Evolutionary conservation across 177 flowering plant species (phyloP), one percentile per base, ranked within the genome.

Genomic region (Vitis hybrid): DNA sequence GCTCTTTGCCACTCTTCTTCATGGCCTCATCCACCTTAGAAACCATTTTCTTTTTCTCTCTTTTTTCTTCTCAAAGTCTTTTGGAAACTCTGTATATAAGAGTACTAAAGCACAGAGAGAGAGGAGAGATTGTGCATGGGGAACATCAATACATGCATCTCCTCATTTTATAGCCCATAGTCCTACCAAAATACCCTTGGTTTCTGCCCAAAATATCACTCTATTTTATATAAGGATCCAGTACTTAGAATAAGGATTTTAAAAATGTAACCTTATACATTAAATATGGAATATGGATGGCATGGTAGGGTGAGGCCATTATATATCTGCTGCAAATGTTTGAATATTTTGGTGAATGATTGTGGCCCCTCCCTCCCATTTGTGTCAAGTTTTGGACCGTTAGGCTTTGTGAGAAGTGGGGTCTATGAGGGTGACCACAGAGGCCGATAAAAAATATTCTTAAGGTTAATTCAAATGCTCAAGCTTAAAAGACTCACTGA

Each of bases 1-100:
- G n/a, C 35, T 59, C 46, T 69, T 8, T 68, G 71, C 64, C 69
- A 70, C 65, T 79, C 63, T 68, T 73, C 70, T 75, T 84, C 79
- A 76, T 79, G 30, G 83, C 78, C 78, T 83, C 90, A 61, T 83
- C 91, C 68, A 81, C 87, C 73, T 77, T 87, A 5, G 87, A 82
- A 76, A 89, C 93, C 93, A 84, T 88, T 65, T 75, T 60, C 55
- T 24, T 8, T 11, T 8, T 11, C 52, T 56, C 27, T 35, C 1
- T 35, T 62, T n/a, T 46, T 55, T 46, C 12, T 14, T 56, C 10
- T 14, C 10, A 64, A 8, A 11, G 15, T 32, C 17, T 15, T 30
- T 8, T 2, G 12, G 24, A 30, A 52, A 12, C 52, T 30, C 56
- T 13, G 32, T 15, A 62, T 32, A 27, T 13, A 30, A 13, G 46